Evolutionary conservation across 257 asterid genomes (phyloP).

Genomic region (Solanum boliviense): DNA sequence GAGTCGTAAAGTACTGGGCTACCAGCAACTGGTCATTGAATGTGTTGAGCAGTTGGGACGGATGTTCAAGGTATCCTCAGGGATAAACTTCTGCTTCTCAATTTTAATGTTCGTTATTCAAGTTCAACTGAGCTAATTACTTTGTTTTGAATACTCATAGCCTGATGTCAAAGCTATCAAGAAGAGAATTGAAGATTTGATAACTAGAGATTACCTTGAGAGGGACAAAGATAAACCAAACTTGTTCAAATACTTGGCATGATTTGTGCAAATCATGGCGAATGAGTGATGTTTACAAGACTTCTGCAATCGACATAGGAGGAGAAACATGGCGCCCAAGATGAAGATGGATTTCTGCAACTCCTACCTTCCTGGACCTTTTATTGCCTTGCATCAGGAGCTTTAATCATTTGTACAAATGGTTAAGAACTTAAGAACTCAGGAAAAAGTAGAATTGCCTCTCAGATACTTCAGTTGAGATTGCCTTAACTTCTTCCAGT

Average conservation of each 20-base stretch:
- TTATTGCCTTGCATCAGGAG: slow-evolving; percentile 4
- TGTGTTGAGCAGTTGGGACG: slow-evolving; percentile 92
- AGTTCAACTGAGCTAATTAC: neutral
- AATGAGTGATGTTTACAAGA: neutral
- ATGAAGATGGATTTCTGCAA: slow-evolving; percentile 1
- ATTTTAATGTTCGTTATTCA: neutral
- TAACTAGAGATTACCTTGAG: slow-evolving; percentile 85
- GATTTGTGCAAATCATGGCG: slow-evolving; percentile 7
- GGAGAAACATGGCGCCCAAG: neutral
- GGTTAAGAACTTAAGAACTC: neutral
- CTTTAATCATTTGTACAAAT: slow-evolving; percentile 5
- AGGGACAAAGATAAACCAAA: slow-evolving; percentile 92
- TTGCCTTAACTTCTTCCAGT: neutral
- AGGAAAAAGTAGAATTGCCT: neutral
- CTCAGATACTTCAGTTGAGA: neutral
- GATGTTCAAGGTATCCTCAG: slow-evolving; percentile 73
- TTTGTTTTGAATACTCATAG: slow-evolving; percentile 18
- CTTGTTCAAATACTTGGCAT: slow-evolving; percentile 90
- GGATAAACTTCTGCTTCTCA: neutral
- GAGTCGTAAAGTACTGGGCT: slow-evolving; percentile 85
- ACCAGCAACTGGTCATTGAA: slow-evolving; percentile 91
- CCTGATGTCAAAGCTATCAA: slow-evolving; percentile 97
- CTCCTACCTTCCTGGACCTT: neutral
- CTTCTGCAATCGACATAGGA: neutral
- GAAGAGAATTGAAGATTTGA: slow-evolving; percentile 93